Percentiles rank a stretch among this genome's conserved stretches.
phyloP scores from a whole-genome alignment of 768 basidiomycete species.

The Naganishia onofrii region DNA sequence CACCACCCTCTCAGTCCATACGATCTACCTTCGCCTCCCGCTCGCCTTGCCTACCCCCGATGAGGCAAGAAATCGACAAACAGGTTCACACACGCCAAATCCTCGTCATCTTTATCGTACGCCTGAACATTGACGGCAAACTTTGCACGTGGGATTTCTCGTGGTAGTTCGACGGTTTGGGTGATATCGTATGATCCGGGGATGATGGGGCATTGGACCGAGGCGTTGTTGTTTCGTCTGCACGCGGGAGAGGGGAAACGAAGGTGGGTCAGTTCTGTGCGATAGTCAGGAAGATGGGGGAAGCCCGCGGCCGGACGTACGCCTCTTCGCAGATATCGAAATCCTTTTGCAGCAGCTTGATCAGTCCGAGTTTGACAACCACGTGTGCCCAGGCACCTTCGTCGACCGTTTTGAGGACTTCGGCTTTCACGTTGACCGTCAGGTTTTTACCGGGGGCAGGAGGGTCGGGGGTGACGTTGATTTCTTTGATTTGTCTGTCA shows the following conservation, averaged over 20 bases:
- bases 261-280: too few species aligned
- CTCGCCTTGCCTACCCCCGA: slow-evolving; percentile 8
- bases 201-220: slow-evolving; percentile 78
- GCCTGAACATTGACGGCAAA: slow-evolving; percentile 70
- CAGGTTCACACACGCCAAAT: slow-evolving; percentile 76
- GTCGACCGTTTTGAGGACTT: slow-evolving; percentile 65
- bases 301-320: slow-evolving; percentile 58
- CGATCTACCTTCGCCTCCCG: background rate
- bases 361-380: slow-evolving; percentile 83
- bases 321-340: slow-evolving; percentile 94
- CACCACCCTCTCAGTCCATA: too few species aligned
- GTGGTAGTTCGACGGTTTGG: slow-evolving; percentile 82
- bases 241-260: too few species aligned
- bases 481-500: slow-evolving; percentile 62
- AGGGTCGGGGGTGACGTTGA: slow-evolving; percentile 77
- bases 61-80: slow-evolving; percentile 65
- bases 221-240: slow-evolving; percentile 71
- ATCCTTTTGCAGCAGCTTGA: slow-evolving; percentile 76
- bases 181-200: slow-evolving; percentile 67
- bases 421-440: slow-evolving; percentile 75
- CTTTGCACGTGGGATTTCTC: slow-evolving; percentile 87
- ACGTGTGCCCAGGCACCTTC: slow-evolving; percentile 90
- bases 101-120: slow-evolving; percentile 68
- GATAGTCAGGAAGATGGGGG: too few species aligned
- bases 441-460: slow-evolving; percentile 81